Evolutionary conservation across 2,329 filamentous ascomycete species (phyloP).

Genomic region (Pezizomycotina sp.): DNA sequence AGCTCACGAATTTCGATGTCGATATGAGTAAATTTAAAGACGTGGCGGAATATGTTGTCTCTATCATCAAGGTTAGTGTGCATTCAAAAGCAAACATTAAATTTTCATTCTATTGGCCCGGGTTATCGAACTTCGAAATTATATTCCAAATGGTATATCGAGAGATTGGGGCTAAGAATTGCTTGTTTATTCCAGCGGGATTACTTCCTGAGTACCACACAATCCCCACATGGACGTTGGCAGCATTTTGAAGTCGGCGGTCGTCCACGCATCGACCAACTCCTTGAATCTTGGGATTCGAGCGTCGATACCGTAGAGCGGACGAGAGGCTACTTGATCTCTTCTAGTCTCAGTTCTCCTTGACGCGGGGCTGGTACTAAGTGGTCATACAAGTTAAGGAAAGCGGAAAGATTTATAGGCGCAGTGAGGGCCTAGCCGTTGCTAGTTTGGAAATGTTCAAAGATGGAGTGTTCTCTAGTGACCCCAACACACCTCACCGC

Average conservation of each 20-base stretch:
- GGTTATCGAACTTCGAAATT: not conserved
- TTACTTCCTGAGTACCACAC: constrained; percentile 49
- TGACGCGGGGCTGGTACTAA: constrained; percentile 77
- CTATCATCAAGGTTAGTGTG: constrained; percentile 72
- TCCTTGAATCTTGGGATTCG: constrained; percentile 52
- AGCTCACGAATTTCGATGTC: constrained; percentile 72
- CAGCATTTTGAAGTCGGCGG: constrained; percentile 75
- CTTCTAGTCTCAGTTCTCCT: constrained; percentile 63
- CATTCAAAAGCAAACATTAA: not conserved
- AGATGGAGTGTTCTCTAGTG: constrained; percentile 68
- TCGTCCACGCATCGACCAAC: constrained; percentile 52
- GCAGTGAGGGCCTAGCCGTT: constrained; percentile 76
- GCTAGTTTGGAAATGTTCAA: constrained; percentile 37
- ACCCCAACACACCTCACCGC: constrained; percentile 63
- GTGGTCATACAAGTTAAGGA: constrained; percentile 88
- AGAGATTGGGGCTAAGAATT: not conserved
- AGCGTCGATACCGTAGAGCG: constrained; percentile 53
- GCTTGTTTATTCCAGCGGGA: constrained; percentile 39
- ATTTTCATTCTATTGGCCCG: not conserved
- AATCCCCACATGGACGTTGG: constrained; percentile 69
- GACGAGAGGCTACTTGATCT: constrained; percentile 58
- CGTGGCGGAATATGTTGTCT: constrained; percentile 73
- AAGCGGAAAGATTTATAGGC: constrained; percentile 62
- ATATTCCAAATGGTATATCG: not conserved
- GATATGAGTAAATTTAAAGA: constrained; percentile 71